These are phyloP conservation scores for Ogataea hybrid DNA, from an alignment of 1,139 yeast species.

Conservation along the genomic window DNA sequence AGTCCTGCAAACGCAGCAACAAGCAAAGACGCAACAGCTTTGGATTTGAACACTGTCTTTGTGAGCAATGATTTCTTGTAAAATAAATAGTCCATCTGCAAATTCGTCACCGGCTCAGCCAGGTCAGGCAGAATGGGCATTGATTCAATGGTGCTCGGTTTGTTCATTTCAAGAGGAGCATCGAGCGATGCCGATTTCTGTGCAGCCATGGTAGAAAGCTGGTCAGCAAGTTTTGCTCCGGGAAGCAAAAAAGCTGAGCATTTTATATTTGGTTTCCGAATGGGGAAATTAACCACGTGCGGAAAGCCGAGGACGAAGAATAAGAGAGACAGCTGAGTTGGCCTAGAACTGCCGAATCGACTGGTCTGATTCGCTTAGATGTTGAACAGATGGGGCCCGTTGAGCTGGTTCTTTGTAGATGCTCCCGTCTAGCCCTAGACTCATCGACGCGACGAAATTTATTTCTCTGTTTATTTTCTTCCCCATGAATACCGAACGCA, in stretches of 20 bases:
- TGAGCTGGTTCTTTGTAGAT: too few relatives aligned
- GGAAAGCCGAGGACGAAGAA: slow-evolving; percentile 1
- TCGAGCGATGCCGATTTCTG: slow-evolving; percentile 11
- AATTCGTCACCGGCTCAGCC: slow-evolving; percentile 56
- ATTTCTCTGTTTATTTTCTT: slow-evolving; percentile 8
- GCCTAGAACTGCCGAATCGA: too few relatives aligned
- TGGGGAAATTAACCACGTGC: slow-evolving; percentile 16
- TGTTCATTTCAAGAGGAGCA: slow-evolving; percentile 47
- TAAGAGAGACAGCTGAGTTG: not conserved
- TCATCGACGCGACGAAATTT: slow-evolving; percentile 6
- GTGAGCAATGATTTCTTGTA: slow-evolving; percentile 55
- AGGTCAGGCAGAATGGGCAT: slow-evolving; percentile 51
- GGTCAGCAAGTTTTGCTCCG: not conserved
- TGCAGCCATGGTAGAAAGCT: not conserved
- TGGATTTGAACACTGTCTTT: slow-evolving; percentile 48
- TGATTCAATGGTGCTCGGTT: slow-evolving; percentile 48
- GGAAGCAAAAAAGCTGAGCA: not conserved
- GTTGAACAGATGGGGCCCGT: too few relatives aligned
- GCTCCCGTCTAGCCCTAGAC: not conserved
- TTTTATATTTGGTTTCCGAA: slow-evolving; percentile 4
- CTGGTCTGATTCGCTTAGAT: not conserved
- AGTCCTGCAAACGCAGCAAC: slow-evolving; percentile 27
- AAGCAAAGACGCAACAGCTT: slow-evolving; percentile 36
- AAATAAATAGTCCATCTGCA: slow-evolving; percentile 63
- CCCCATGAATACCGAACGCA: slow-evolving; percentile 6